Evolutionary conservation across 345 rosid genomes (phyloP).

Genomic region (Turritis glabra): DNA sequence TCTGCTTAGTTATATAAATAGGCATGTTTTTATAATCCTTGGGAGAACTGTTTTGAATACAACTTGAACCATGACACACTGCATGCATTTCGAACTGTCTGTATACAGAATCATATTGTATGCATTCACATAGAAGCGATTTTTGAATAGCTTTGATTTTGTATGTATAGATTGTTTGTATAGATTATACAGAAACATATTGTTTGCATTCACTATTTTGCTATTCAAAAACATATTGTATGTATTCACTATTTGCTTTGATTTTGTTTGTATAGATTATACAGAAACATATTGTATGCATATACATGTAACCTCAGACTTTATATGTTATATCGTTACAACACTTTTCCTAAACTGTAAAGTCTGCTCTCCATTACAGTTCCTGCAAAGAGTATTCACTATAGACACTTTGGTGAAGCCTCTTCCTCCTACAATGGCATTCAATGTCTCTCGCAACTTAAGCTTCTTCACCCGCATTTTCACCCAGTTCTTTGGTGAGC

Average conservation of each 20-base stretch:
- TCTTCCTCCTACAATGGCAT: conserved; percentile 90
- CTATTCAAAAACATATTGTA: too few relatives aligned
- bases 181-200: too few relatives aligned
- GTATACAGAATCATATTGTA: background rate
- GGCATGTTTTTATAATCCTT: background rate
- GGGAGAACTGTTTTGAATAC: background rate
- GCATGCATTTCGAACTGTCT: background rate
- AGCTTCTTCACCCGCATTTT: conserved; percentile 95
- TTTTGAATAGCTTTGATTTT: background rate
- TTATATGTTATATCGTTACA: background rate
- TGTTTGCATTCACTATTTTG: too few relatives aligned
- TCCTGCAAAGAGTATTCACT: conserved; percentile 84
- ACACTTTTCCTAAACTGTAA: background rate
- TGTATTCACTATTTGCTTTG: too few relatives aligned
- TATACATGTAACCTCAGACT: background rate
- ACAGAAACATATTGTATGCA: background rate
- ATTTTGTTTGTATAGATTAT: too few relatives aligned
- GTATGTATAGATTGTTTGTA: background rate
- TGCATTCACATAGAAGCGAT: background rate
- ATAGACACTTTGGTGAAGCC: conserved; percentile 95
- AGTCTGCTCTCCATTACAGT: conserved; percentile 46
- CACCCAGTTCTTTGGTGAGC: conserved; percentile 96
- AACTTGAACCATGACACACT: background rate
- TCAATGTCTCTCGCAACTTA: conserved; percentile 87
- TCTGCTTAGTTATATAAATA: background rate